These are phyloP conservation scores for Orbilia brochopaga DNA, from an alignment of 2,329 filamentous ascomycete genomes.

Conservation along the genomic window DNA sequence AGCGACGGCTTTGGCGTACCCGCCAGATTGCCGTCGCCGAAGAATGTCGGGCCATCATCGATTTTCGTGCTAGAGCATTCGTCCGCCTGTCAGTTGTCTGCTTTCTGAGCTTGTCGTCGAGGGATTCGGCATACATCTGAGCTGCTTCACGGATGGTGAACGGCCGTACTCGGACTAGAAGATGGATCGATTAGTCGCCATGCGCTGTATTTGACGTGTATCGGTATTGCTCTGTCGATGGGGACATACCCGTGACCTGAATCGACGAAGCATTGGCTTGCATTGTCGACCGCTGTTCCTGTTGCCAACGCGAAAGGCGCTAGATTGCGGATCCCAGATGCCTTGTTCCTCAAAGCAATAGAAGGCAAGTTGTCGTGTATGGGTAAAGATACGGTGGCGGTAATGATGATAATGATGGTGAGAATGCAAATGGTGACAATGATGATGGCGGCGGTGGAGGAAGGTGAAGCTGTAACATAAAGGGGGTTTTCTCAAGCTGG, in stretches of 20 bases:
- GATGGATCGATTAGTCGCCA: background rate
- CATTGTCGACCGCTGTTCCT: slow-evolving; percentile 31
- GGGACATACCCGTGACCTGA: slow-evolving; percentile 42
- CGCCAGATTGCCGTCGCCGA: slow-evolving; percentile 97
- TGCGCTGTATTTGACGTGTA: background rate
- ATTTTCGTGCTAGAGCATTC: slow-evolving; percentile 63
- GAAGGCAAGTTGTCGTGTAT: slow-evolving; percentile 7
- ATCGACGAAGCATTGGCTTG: slow-evolving; percentile 47
- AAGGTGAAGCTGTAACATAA: slow-evolving; percentile 29
- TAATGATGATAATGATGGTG: background rate
- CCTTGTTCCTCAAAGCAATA: background rate
- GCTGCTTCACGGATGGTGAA: slow-evolving; percentile 92
- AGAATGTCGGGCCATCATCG: slow-evolving; percentile 87
- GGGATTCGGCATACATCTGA: slow-evolving; percentile 69
- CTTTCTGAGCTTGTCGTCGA: background rate
- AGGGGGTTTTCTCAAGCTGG: slow-evolving; percentile 24
- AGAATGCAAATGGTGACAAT: background rate
- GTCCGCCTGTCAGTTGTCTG: slow-evolving; percentile 21
- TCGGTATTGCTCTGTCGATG: background rate
- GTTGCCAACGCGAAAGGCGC: slow-evolving; percentile 9
- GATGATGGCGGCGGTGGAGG: slow-evolving; percentile 1
- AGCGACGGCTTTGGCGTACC: slow-evolving; percentile 82
- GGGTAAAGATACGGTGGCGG: background rate
- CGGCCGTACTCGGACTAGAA: slow-evolving; percentile 70
- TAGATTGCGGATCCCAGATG: slow-evolving; percentile 10